phyloP scores from a whole-genome alignment of 176 grass and related monocot genomes.

The Areca catechu region DNA sequence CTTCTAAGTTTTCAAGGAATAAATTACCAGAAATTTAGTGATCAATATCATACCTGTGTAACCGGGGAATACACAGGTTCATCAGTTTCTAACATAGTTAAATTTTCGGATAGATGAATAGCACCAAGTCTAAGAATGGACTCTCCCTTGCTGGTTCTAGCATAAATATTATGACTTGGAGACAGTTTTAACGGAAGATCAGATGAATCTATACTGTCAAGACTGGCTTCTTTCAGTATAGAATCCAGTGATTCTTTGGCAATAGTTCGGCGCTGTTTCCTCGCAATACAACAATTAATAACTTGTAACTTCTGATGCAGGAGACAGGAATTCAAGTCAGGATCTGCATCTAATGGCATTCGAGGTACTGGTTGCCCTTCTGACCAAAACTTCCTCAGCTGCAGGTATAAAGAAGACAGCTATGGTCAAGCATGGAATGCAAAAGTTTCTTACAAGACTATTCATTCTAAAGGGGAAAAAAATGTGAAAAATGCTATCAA shows the following conservation, averaged over 20 bases:
- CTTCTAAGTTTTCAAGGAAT: not conserved
- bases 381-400: conserved; percentile 89
- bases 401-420: conserved; percentile 32
- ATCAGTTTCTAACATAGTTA: conserved; percentile 86
- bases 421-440: too few species aligned
- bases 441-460: too few species aligned
- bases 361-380: conserved; percentile 69
- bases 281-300: conserved; percentile 95
- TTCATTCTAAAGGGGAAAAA: too few species aligned
- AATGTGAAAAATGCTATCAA: too few species aligned
- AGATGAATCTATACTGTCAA: conserved; percentile 20
- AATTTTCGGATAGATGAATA: conserved; percentile 39
- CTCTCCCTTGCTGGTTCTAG: conserved; percentile 50
- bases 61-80: conserved; percentile 77
- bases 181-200: conserved; percentile 16
- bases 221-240: conserved; percentile 33
- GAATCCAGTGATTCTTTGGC: conserved; percentile 59
- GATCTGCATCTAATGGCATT: conserved; percentile 61
- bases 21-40: not conserved
- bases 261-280: conserved; percentile 61
- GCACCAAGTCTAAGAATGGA: conserved; percentile 75
- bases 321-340: conserved; percentile 86
- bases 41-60: conserved; percentile 52
- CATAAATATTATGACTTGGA: conserved; percentile 37
- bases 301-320: conserved; percentile 97